Conservation (phyloP, 2,329 filamentous ascomycete genomes). For the Claviceps purpurea region DNA sequence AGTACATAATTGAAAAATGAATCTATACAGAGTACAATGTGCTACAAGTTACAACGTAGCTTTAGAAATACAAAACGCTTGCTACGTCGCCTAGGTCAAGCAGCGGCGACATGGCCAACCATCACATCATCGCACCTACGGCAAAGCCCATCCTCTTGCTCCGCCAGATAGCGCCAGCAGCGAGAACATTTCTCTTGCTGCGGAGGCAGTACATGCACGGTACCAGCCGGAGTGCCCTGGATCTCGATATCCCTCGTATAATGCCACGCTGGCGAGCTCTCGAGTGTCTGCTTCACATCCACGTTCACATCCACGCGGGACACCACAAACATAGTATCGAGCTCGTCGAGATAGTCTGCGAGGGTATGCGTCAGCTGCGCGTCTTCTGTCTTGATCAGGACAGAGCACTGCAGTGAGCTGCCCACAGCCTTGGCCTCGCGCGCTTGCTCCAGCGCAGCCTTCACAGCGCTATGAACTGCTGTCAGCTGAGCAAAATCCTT, state of each 20-base stretch:
- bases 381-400: constrained; percentile 40
- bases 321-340: constrained; percentile 55
- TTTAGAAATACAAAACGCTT: neutral
- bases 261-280: constrained; percentile 23
- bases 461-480: constrained; percentile 52
- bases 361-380: constrained; percentile 21
- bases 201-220: constrained; percentile 35
- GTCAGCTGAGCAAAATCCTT: constrained; percentile 34
- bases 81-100: neutral
- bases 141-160: constrained; percentile 54
- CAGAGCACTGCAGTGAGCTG: constrained; percentile 65
- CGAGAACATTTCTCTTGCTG: constrained; percentile 59
- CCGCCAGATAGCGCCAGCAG: constrained; percentile 80
- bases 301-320: constrained; percentile 49
- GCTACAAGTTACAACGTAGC: too few relatives aligned
- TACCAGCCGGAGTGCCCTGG: constrained; percentile 18
- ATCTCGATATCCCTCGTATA: constrained; percentile 31
- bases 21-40: too few relatives aligned
- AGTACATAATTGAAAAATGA: too few relatives aligned
- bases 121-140: constrained; percentile 58
- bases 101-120: constrained; percentile 23
- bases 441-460: constrained; percentile 60
- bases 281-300: constrained; percentile 26
- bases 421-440: constrained; percentile 60
- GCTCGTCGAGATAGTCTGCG: constrained; percentile 32